Percentiles rank a stretch among this genome's conserved stretches.
Evolutionary conservation across 1,139 yeast genomes (phyloP).

Genomic region (Yamadazyma epiphylla): DNA sequence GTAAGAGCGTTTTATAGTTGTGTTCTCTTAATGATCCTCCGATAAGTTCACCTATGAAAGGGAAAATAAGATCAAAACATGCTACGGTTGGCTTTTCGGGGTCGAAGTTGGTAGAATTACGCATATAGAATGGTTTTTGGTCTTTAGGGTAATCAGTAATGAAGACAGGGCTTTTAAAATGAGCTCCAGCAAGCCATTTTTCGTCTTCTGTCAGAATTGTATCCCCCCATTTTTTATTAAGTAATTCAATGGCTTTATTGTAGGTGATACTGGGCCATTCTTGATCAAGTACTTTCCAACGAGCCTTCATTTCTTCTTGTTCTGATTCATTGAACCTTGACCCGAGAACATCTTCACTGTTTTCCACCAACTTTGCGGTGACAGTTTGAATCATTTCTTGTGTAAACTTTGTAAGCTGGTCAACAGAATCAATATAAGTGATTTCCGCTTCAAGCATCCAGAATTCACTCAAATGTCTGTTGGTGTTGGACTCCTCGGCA

Average conservation of each 20-base stretch:
- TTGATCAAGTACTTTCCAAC: slow-evolving; percentile 32
- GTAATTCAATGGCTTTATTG: slow-evolving; percentile 58
- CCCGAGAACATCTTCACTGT: slow-evolving; percentile 39
- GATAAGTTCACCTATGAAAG: slow-evolving; percentile 91
- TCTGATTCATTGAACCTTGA: slow-evolving; percentile 35
- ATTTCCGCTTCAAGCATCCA: slow-evolving; percentile 98
- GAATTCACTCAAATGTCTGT: slow-evolving; percentile 87
- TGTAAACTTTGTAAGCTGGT: slow-evolving; percentile 60
- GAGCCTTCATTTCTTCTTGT: slow-evolving; percentile 17
- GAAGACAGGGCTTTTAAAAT: slow-evolving; percentile 74
- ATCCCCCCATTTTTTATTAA: slow-evolving; percentile 61
- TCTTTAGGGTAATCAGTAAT: slow-evolving; percentile 81
- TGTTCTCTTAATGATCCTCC: slow-evolving; percentile 95
- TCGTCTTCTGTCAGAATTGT: slow-evolving; percentile 83
- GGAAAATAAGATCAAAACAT: slow-evolving; percentile 84
- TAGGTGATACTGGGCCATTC: slow-evolving; percentile 77
- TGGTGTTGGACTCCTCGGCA: slow-evolving; percentile 90
- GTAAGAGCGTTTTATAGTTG: slow-evolving; percentile 40
- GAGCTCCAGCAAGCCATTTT: slow-evolving; percentile 75
- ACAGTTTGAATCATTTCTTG: slow-evolving; percentile 66
- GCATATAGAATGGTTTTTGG: slow-evolving; percentile 92
- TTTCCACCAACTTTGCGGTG: slow-evolving; percentile 34
- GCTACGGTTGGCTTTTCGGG: slow-evolving; percentile 62
- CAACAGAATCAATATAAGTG: slow-evolving; percentile 56
- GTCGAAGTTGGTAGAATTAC: slow-evolving; percentile 31